Evolutionary conservation across 768 basidiomycete genomes (phyloP).

Genomic region (Kwoniella mangroviensis): DNA sequence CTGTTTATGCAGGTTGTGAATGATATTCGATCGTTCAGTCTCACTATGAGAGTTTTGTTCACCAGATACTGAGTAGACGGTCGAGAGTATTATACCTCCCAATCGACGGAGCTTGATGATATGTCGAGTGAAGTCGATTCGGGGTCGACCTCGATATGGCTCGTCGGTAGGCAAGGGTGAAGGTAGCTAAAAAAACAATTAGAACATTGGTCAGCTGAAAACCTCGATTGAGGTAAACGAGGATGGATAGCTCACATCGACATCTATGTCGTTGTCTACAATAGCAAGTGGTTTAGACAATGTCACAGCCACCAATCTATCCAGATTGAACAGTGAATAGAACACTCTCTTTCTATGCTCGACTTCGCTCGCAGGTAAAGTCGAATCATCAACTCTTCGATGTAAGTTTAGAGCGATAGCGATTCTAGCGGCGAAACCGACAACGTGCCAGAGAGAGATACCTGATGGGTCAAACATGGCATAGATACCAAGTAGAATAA

Average conservation of each 20-base stretch:
- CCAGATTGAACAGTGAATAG: constrained; percentile 42
- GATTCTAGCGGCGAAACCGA: constrained; percentile 38
- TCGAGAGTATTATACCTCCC: constrained; percentile 30
- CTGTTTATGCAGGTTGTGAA: constrained; percentile 22
- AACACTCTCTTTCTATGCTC: constrained; percentile 35
- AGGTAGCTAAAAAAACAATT: constrained; percentile 18
- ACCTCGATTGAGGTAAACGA: not conserved
- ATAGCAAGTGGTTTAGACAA: constrained; percentile 37
- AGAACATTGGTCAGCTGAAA: not conserved
- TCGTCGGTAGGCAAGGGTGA: constrained; percentile 21
- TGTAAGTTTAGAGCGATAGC: constrained; percentile 40
- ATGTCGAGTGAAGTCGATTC: constrained; percentile 30
- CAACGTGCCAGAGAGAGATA: constrained; percentile 39
- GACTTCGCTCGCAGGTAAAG: constrained; percentile 9
- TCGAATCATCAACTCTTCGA: constrained; percentile 25
- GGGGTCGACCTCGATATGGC: constrained; percentile 26
- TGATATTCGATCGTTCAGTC: constrained; percentile 18
- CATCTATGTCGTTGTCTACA: constrained; percentile 37
- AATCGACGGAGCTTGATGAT: constrained; percentile 35
- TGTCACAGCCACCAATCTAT: constrained; percentile 37
- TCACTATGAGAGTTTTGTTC: constrained; percentile 27
- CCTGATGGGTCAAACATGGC: constrained; percentile 33
- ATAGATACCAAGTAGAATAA: constrained; percentile 41
- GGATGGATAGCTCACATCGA: constrained; percentile 30
- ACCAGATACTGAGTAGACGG: constrained; percentile 30